A percentile compares a stretch with the other conserved stretches of the same genome.
Evolutionary conservation across 2,329 filamentous ascomycete genomes (phyloP).

Genomic region (Cordyceps fumosorosea): DNA sequence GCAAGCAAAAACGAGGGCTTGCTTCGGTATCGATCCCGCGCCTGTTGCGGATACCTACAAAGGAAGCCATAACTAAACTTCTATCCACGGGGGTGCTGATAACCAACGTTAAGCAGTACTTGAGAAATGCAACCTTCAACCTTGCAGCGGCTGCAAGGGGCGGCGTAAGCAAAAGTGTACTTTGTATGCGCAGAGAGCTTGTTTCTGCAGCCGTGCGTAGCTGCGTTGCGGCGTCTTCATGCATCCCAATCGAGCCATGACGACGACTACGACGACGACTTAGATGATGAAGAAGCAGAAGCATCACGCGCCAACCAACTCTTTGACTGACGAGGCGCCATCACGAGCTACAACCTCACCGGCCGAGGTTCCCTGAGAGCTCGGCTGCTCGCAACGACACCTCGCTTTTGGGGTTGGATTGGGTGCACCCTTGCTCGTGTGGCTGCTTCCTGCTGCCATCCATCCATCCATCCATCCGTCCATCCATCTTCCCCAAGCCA

Average conservation of each 20-base stretch:
- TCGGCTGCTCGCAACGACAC: neutral
- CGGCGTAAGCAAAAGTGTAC: neutral
- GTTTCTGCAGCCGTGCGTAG: neutral
- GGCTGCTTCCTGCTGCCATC: neutral
- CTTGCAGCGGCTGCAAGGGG: neutral
- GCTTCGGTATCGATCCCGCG: constrained; percentile 1
- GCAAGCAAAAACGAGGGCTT: too few species aligned
- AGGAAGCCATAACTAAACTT: too few species aligned
- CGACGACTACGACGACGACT: too few species aligned
- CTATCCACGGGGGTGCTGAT: neutral
- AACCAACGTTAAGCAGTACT: neutral
- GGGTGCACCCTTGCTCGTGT: neutral
- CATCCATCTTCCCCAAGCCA: too few species aligned
- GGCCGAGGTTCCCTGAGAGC: neutral
- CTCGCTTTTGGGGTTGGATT: neutral
- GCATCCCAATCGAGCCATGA: neutral
- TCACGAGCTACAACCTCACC: neutral
- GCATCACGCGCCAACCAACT: neutral
- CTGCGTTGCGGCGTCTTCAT: neutral
- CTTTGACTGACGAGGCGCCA: neutral
- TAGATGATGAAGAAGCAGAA: neutral
- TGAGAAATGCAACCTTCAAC: constrained; percentile 9
- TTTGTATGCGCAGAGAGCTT: neutral
- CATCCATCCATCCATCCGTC: neutral
- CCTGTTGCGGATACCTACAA: constrained; percentile 4